Conservation (phyloP, 305 asterid species). For the Fraxinus xanthoxyloides region DNA sequence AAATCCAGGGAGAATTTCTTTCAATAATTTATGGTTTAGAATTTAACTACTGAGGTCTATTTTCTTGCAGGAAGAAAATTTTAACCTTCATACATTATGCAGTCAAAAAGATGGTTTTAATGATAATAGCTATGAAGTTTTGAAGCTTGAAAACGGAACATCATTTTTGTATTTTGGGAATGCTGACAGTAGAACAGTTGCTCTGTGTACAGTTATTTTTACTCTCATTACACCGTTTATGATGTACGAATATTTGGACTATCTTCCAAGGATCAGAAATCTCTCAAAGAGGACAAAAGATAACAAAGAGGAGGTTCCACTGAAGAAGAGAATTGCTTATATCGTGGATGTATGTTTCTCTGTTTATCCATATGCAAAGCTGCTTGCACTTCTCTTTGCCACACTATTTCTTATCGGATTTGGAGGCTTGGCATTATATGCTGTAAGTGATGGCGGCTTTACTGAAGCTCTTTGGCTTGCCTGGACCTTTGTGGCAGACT, state of each 20-base stretch:
- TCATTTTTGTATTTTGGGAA: constrained; percentile 39
- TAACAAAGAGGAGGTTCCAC: constrained; percentile 76
- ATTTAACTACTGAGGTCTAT: neutral
- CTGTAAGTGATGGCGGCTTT: constrained; percentile 86
- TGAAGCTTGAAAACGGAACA: constrained; percentile 41
- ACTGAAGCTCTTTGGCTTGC: constrained; percentile 97
- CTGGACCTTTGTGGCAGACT: constrained; percentile 95
- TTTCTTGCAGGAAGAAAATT: constrained; percentile 68
- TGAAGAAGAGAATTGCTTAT: constrained; percentile 89
- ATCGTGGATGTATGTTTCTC: constrained; percentile 93
- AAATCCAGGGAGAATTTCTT: neutral
- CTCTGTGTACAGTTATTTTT: constrained; percentile 63
- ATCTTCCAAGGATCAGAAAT: constrained; percentile 59
- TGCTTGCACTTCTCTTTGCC: constrained; percentile 94
- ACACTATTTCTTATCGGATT: constrained; percentile 89
- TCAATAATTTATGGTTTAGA: constrained; percentile 10
- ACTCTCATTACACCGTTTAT: constrained; percentile 71
- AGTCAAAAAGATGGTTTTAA: constrained; percentile 30
- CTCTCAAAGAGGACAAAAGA: constrained; percentile 47
- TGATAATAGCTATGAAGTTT: constrained; percentile 27
- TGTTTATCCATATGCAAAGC: constrained; percentile 89
- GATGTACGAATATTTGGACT: constrained; percentile 72
- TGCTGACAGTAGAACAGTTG: constrained; percentile 58
- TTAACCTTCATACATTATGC: constrained; percentile 50
- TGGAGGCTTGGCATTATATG: constrained; percentile 93